Conservation (phyloP, 129 eudicot genomes). For the Helianthus tuberosus region DNA sequence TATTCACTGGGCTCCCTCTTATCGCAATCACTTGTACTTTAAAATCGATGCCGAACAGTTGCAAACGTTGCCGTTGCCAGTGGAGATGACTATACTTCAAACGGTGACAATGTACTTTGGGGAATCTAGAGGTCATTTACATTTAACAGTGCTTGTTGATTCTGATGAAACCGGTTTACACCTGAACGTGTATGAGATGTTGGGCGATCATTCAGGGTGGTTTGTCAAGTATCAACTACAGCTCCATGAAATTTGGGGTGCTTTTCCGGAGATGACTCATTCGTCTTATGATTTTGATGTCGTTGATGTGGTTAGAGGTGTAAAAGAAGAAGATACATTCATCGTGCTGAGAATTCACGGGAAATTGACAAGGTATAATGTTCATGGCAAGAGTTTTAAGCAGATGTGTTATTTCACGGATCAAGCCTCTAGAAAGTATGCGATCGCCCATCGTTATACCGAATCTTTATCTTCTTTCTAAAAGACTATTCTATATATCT, state of each 20-base stretch:
- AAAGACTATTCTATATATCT: no score
- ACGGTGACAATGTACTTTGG: neutral
- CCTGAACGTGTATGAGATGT: constrained; percentile 1
- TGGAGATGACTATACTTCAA: neutral
- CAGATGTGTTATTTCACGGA: neutral
- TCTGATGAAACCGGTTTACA: neutral
- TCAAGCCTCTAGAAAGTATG: neutral
- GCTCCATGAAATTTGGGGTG: neutral
- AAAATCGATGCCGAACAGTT: neutral
- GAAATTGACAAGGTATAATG: neutral
- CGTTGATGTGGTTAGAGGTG: neutral
- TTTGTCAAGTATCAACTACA: neutral
- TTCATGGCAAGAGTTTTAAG: constrained; percentile 8
- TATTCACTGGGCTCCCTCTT: neutral
- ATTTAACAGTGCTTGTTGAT: neutral
- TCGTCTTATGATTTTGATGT: neutral
- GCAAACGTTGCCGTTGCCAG: neutral
- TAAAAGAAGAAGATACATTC: neutral
- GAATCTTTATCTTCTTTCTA: no score
- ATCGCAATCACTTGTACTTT: neutral
- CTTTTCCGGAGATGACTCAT: neutral
- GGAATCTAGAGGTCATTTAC: constrained; percentile 3
- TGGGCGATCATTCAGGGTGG: neutral
- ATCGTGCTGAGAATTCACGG: neutral
- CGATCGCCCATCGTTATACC: no score